Percentiles rank a stretch among this genome's conserved stretches.
Conservation (phyloP, 2,329 filamentous ascomycete genomes). For the Leptographium galeiforme region DNA sequence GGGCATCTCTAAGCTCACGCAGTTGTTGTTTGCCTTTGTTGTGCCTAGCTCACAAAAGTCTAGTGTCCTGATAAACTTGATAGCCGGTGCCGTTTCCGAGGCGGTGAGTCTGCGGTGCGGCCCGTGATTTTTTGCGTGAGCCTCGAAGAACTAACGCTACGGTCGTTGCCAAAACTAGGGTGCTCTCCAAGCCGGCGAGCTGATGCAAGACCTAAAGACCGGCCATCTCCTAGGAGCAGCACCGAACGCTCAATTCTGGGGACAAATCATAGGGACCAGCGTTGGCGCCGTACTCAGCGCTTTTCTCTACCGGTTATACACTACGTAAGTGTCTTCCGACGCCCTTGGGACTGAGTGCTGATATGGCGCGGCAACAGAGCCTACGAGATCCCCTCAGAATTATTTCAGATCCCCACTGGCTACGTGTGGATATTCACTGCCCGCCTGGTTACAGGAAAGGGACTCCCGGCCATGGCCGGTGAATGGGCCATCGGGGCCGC, state of each 20-base stretch:
- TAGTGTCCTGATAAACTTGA: slow-evolving; percentile 85
- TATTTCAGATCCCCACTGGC: slow-evolving; percentile 88
- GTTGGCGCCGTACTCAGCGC: slow-evolving; percentile 78
- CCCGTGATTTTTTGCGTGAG: neutral
- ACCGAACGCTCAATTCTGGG: slow-evolving; percentile 92
- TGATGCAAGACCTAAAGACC: slow-evolving; percentile 95
- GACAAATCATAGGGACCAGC: slow-evolving; percentile 81
- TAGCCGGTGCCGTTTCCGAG: slow-evolving; percentile 66
- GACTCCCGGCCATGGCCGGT: slow-evolving; percentile 69
- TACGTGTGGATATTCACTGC: slow-evolving; percentile 98
- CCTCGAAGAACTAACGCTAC: no score
- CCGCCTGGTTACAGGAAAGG: slow-evolving; percentile 79
- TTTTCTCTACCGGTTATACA: slow-evolving; percentile 80
- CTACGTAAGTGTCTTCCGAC: slow-evolving; percentile 28
- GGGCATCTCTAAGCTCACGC: slow-evolving; percentile 91
- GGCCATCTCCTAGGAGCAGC: slow-evolving; percentile 85
- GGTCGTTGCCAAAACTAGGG: slow-evolving; percentile 25
- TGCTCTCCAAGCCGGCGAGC: slow-evolving; percentile 85
- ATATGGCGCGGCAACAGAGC: slow-evolving; percentile 35
- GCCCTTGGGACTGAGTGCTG: neutral
- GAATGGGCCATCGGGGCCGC: slow-evolving; percentile 70
- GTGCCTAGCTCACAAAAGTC: slow-evolving; percentile 70
- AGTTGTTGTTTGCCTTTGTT: slow-evolving; percentile 85
- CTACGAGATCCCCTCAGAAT: slow-evolving; percentile 73
- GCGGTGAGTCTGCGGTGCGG: slow-evolving; percentile 12